A percentile compares a stretch with the other conserved stretches of the same genome.
Evolutionary conservation across 148 eudicot species (phyloP).

Genomic region (Chenopodium suecicum): DNA sequence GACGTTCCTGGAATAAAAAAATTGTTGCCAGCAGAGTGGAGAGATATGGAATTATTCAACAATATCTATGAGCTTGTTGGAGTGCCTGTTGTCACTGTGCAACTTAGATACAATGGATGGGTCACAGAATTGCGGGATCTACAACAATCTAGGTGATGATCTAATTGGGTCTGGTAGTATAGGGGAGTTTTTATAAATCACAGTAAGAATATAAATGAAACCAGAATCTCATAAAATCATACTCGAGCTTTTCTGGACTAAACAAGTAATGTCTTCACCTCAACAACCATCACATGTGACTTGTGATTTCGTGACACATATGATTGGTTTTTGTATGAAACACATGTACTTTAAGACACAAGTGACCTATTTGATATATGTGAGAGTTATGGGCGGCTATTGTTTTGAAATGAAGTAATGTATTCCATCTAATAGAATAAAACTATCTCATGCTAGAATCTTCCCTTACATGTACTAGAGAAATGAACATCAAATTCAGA

Average conservation of each 20-base stretch:
- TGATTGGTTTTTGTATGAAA: not conserved
- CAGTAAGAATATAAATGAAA: too few species aligned
- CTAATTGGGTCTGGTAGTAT: not conserved
- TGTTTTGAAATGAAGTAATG: too few species aligned
- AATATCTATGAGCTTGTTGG: conserved; percentile 91
- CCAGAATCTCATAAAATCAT: not conserved
- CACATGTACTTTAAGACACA: not conserved
- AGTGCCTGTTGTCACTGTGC: conserved; percentile 97
- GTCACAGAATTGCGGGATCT: conserved; percentile 93
- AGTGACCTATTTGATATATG: not conserved
- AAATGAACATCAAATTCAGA: not conserved
- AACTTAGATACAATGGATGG: conserved; percentile 97
- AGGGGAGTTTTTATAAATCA: too few species aligned
- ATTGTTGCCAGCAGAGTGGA: conserved; percentile 82
- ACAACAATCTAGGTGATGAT: conserved; percentile 64
- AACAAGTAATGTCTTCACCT: not conserved
- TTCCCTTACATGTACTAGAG: not conserved
- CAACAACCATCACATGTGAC: not conserved
- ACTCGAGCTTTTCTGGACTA: not conserved
- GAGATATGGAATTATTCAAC: conserved; percentile 67
- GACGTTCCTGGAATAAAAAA: conserved; percentile 99
- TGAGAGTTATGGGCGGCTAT: not conserved
- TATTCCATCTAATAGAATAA: too few species aligned
- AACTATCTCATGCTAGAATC: too few species aligned
- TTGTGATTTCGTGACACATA: not conserved